Percentiles rank a stretch among this genome's conserved stretches.
phyloP scores from a whole-genome alignment of 768 basidiomycete genomes.

The Mycena chlorophos region DNA sequence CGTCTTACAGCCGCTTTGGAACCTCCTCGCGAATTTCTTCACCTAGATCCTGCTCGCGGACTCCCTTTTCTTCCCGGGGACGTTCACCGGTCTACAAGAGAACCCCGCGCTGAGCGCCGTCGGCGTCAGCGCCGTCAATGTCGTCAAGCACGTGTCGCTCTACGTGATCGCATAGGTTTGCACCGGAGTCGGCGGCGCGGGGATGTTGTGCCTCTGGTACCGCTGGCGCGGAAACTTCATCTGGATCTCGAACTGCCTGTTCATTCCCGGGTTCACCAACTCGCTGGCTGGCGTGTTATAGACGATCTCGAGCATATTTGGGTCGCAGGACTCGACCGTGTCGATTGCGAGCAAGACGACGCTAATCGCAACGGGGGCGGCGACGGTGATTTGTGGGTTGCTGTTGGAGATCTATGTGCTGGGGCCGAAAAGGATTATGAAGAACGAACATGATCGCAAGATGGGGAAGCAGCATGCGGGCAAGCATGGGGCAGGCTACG shows the following conservation, averaged over 20 bases:
- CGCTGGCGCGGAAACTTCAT: constrained; percentile 59
- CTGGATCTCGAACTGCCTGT: constrained; percentile 57
- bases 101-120: constrained; percentile 28
- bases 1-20: constrained; percentile 33
- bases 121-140: constrained; percentile 32
- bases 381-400: constrained; percentile 42
- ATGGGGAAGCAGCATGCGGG: constrained; percentile 45
- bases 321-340: constrained; percentile 47
- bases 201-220: constrained; percentile 63
- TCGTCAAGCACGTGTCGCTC: constrained; percentile 45
- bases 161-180: constrained; percentile 58
- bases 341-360: constrained; percentile 45
- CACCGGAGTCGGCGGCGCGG: constrained; percentile 49
- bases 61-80: constrained; percentile 63
- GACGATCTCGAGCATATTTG: constrained; percentile 52
- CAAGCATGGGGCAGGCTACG: constrained; percentile 43
- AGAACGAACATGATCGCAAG: constrained; percentile 40
- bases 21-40: constrained; percentile 55
- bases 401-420: constrained; percentile 44
- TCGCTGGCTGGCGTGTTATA: constrained; percentile 58
- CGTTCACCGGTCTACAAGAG: constrained; percentile 50
- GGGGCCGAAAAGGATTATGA: constrained; percentile 46
- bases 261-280: constrained; percentile 61
- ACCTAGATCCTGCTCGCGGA: constrained; percentile 66
- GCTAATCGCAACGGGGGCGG: constrained; percentile 44